A percentile compares a stretch with the other conserved stretches of the same genome.
Conservation (phyloP, 257 asterid species). For the Rubia yunnanensis region DNA sequence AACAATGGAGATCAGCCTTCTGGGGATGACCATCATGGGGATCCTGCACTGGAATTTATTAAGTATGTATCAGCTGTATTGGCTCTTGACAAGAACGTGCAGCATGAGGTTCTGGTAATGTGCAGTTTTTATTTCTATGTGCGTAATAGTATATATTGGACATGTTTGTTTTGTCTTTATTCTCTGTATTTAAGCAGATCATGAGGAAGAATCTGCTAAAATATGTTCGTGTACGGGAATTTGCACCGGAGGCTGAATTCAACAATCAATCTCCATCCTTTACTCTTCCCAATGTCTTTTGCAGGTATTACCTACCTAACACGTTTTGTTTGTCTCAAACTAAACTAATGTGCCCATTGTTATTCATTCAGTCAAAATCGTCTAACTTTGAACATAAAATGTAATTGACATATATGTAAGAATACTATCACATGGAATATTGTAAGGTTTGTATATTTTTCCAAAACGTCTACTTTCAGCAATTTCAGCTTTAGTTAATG, state of each 20-base stretch:
- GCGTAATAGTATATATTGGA: neutral
- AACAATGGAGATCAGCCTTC: constrained; percentile 37
- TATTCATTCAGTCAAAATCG: neutral
- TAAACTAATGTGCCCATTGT: too few species aligned
- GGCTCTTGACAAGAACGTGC: constrained; percentile 88
- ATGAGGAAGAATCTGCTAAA: constrained; percentile 93
- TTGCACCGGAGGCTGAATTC: constrained; percentile 93
- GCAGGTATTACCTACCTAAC: constrained; percentile 50
- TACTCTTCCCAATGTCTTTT: constrained; percentile 71
- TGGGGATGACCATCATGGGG: constrained; percentile 42
- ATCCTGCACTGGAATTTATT: constrained; percentile 81
- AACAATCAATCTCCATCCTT: constrained; percentile 33
- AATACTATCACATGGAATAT: too few species aligned
- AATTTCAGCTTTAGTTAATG: too few species aligned
- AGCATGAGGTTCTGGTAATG: constrained; percentile 93
- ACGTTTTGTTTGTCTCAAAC: neutral
- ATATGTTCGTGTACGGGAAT: constrained; percentile 74
- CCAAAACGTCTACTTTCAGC: too few species aligned
- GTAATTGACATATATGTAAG: too few species aligned
- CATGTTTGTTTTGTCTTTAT: neutral
- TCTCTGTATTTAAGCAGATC: constrained; percentile 36
- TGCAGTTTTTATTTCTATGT: neutral
- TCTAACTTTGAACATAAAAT: neutral
- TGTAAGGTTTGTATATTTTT: too few species aligned
- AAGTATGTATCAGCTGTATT: constrained; percentile 87